These are phyloP conservation scores for Tuber indicum DNA, from an alignment of 495 filamentous ascomycete genomes.

Conservation along the genomic window DNA sequence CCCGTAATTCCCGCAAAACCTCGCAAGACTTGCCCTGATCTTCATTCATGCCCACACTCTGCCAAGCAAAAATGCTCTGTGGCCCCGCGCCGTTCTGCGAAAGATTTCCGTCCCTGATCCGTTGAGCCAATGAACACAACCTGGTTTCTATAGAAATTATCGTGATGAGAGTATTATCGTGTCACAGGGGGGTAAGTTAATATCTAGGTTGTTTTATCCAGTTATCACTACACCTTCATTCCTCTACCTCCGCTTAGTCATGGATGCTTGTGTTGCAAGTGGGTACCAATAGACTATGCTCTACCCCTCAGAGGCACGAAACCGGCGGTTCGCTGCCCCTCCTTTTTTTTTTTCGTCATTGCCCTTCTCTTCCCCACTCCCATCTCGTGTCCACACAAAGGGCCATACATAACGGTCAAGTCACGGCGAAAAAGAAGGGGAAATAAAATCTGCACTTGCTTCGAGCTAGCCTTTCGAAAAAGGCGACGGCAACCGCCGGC, in stretches of 20 bases:
- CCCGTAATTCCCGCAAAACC: background rate
- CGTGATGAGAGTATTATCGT: background rate
- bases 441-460: conserved; percentile 6
- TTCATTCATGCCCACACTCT: background rate
- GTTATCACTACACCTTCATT: background rate
- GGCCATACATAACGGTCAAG: background rate
- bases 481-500: conserved; percentile 32
- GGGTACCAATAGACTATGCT: background rate
- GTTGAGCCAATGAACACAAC: background rate
- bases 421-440: background rate
- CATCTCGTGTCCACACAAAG: background rate
- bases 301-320: background rate
- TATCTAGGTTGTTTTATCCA: background rate
- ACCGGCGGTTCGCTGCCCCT: conserved; percentile 4
- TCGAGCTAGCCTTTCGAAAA: background rate
- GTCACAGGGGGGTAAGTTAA: background rate
- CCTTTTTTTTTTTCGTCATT: background rate
- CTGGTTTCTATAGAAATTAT: background rate
- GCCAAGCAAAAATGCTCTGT: background rate
- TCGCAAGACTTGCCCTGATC: background rate
- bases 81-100: background rate
- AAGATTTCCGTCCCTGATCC: background rate
- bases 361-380: conserved; percentile 8
- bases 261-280: background rate
- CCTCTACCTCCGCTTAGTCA: background rate